Conservation (phyloP, 192 early-diverging fungal genomes). For the Globomyces pollinis-pini region DNA sequence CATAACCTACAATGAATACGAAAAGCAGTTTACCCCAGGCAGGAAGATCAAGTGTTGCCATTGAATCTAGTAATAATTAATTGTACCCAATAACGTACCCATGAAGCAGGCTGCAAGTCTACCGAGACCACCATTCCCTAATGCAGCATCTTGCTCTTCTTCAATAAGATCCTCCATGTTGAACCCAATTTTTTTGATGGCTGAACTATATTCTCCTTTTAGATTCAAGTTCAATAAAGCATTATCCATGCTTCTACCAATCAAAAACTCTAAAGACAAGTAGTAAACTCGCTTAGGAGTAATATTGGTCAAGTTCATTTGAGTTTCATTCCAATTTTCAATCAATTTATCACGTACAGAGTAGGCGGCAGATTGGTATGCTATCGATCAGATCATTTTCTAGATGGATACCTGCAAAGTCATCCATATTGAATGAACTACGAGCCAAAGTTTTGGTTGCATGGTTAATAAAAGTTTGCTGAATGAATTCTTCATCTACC, state of each 20-base stretch:
- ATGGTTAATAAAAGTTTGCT: constrained; percentile 83
- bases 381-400: too few species aligned
- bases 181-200: constrained; percentile 76
- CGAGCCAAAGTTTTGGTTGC: constrained; percentile 85
- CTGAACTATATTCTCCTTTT: constrained; percentile 69
- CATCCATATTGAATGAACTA: constrained; percentile 83
- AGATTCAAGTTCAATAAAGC: constrained; percentile 80
- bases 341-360: constrained; percentile 88
- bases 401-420: too few species aligned
- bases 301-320: constrained; percentile 69
- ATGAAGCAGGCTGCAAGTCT: constrained; percentile 97
- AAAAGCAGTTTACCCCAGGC: too few species aligned
- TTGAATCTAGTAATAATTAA: constrained; percentile 75
- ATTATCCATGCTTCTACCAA: constrained; percentile 96
- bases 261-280: constrained; percentile 93
- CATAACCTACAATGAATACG: too few species aligned
- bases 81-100: constrained; percentile 24
- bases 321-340: constrained; percentile 90
- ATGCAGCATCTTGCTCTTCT: constrained; percentile 91
- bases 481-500: constrained; percentile 67
- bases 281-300: constrained; percentile 96
- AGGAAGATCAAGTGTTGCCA: constrained; percentile 89
- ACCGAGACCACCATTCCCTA: constrained; percentile 94
- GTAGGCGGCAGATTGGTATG: constrained; percentile 89
- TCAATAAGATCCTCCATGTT: constrained; percentile 84